These are phyloP conservation scores for Populus hybrid DNA, from an alignment of 441 rosid species.

Conservation along the genomic window DNA sequence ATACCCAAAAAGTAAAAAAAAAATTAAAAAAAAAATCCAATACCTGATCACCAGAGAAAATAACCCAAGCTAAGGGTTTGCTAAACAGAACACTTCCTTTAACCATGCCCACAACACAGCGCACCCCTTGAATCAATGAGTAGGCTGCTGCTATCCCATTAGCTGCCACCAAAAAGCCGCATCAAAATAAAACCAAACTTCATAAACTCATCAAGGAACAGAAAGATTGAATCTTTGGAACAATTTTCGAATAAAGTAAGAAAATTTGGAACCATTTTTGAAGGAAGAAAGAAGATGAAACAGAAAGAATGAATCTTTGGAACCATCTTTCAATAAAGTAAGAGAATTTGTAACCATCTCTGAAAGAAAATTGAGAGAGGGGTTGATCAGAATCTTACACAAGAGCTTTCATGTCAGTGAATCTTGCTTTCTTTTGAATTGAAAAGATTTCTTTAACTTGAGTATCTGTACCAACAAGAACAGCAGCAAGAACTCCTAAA, in stretches of 20 bases:
- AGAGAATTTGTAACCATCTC: neutral
- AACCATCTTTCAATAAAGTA: neutral
- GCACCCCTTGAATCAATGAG: slow-evolving; percentile 62
- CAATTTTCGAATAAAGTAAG: neutral
- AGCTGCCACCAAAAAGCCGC: slow-evolving; percentile 75
- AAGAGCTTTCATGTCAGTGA: slow-evolving; percentile 88
- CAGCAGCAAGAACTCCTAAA: slow-evolving; percentile 48
- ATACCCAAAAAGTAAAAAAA: neutral
- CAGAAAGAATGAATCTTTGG: neutral
- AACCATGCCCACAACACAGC: slow-evolving; percentile 59
- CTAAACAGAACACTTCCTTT: slow-evolving; percentile 61
- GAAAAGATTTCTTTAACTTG: slow-evolving; percentile 71
- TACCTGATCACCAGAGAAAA: slow-evolving; percentile 92
- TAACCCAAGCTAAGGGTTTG: slow-evolving; percentile 82
- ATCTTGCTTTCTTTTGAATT: slow-evolving; percentile 64
- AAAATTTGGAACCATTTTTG: too few relatives aligned
- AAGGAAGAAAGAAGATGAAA: neutral
- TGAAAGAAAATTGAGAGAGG: neutral
- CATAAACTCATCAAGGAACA: neutral
- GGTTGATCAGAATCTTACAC: slow-evolving; percentile 46
- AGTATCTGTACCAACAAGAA: slow-evolving; percentile 71
- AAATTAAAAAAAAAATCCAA: neutral
- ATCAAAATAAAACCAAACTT: neutral
- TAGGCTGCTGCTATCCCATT: slow-evolving; percentile 71
- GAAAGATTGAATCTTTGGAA: neutral